A percentile compares a stretch with the other conserved stretches of the same genome.
These are phyloP conservation scores for Dactylonectria macrodidyma DNA, from an alignment of 2,329 filamentous ascomycete genomes.

Conservation along the genomic window DNA sequence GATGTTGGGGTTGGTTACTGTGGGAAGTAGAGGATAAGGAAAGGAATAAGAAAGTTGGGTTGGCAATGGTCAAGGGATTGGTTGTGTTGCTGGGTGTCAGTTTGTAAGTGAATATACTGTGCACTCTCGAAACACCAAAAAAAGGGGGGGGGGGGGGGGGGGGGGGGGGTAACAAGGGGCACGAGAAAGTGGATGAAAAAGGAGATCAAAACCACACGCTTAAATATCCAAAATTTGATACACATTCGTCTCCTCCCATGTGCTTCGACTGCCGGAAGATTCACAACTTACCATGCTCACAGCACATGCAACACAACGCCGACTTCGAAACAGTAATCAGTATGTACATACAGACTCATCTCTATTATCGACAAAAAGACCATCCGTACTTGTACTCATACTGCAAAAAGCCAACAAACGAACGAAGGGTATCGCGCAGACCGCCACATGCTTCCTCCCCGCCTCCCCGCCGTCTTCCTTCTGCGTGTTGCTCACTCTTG, in stretches of 20 bases:
- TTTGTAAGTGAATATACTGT: background rate
- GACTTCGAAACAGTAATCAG: constrained; percentile 5
- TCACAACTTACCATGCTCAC: background rate
- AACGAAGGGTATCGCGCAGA: constrained; percentile 50
- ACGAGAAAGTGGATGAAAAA: background rate
- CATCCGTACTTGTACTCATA: constrained; percentile 14
- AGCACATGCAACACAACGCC: background rate
- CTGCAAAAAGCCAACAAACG: constrained; percentile 38
- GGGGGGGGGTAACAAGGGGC: background rate
- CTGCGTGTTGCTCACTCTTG: constrained; percentile 28
- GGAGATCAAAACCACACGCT: background rate
- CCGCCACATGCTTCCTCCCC: constrained; percentile 42
- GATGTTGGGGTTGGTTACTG: background rate
- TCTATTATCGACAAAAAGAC: constrained; percentile 42
- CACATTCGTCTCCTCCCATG: background rate
- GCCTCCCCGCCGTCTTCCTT: constrained; percentile 25
- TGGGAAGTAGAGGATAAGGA: background rate
- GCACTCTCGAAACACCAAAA: background rate
- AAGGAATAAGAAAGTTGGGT: background rate
- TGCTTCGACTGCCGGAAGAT: background rate
- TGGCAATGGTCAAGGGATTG: background rate
- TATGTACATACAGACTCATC: constrained; percentile 37
- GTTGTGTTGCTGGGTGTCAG: background rate
- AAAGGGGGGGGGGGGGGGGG: background rate
- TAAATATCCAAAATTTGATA: constrained; percentile 1